Percentiles rank a stretch among this genome's conserved stretches.
phyloP scores from a whole-genome alignment of 768 basidiomycete genomes.

The Lactarius deliciosus region DNA sequence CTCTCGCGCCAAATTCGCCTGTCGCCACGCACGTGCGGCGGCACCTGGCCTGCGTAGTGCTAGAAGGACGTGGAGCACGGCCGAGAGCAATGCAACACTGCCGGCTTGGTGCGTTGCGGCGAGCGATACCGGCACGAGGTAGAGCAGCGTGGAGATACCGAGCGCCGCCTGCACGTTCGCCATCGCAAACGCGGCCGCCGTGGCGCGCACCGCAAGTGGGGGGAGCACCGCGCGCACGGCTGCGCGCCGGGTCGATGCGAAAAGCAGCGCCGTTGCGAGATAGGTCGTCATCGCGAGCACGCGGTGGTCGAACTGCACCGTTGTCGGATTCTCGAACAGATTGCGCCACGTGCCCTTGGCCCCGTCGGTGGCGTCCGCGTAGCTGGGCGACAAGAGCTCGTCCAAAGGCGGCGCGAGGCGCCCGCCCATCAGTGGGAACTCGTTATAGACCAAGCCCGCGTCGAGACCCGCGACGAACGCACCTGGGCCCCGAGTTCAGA shows the following conservation, averaged over 20 bases:
- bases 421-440: too few relatives aligned
- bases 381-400: conserved; percentile 65
- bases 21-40: conserved; percentile 66
- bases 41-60: conserved; percentile 67
- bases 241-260: conserved; percentile 53
- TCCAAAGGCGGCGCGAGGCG: too few relatives aligned
- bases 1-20: conserved; percentile 31
- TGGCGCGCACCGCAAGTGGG: conserved; percentile 53
- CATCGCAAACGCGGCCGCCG: conserved; percentile 67
- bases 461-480: conserved; percentile 98
- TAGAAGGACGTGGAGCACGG: conserved; percentile 74
- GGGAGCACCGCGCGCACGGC: conserved; percentile 53
- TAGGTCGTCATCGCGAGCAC: conserved; percentile 91
- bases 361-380: conserved; percentile 52
- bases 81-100: conserved; percentile 82
- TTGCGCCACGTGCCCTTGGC: conserved; percentile 85
- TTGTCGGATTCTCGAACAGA: conserved; percentile 95
- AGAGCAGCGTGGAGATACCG: conserved; percentile 80
- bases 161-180: conserved; percentile 80
- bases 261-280: conserved; percentile 62
- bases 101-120: conserved; percentile 97
- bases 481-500: conserved; percentile 47
- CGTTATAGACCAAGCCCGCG: conserved; percentile 88
- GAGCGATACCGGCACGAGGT: conserved; percentile 88
- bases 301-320: conserved; percentile 96